Evolutionary conservation across 805 yeast genomes (phyloP), one percentile per base, ranked within the genome.

Genomic region (Sporopachydermia quercuum): DNA sequence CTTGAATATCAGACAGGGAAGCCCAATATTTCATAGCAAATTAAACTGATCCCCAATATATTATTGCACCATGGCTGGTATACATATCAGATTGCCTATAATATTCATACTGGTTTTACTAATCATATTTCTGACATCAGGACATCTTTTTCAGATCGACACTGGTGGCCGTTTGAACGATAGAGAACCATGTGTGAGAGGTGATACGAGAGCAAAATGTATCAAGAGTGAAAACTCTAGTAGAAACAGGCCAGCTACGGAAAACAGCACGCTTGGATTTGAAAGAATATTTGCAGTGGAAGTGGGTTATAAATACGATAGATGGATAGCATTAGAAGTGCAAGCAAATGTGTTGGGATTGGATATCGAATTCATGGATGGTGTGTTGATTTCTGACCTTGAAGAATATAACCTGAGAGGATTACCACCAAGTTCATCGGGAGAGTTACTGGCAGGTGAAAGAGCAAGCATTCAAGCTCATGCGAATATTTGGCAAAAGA

Each of bases 241-340:
- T n/a, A n/a, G n/a, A n/a, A 17, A 15, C 43, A 6, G 13, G n/a
- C 30, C 30, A 8, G 30, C 30, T 23, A 23, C 30, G n/a, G 30
- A 36, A 17, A 13, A 18, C 37, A 16, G 18, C 17, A 2, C 19
- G 36, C 18, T 39, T 41, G 16, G 37, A 40, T 39, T 39, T 35
- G 14, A 23, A n/a, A 8, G n/a, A 8, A 23, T 23, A 8, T 23
- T 23, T 23, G 30, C 30, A 8, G 30, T 23, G 8, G 30, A 23
- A 23, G 30, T 23, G n/a, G 30, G n/a, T 8, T 23, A 23, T n/a
- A 8, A n/a, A 8, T n/a, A 23, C 8, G 30, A 23, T n/a, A 8
- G 30, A 8, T 23, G 30, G 30, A 23, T n/a, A 23, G 30, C 30
- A 8, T n/a, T 23, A 8, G 30, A 23, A 23, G 13, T 23, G 30